phyloP scores from a whole-genome alignment of 2,329 filamentous ascomycete genomes.

The Fusarium dlaminii region DNA sequence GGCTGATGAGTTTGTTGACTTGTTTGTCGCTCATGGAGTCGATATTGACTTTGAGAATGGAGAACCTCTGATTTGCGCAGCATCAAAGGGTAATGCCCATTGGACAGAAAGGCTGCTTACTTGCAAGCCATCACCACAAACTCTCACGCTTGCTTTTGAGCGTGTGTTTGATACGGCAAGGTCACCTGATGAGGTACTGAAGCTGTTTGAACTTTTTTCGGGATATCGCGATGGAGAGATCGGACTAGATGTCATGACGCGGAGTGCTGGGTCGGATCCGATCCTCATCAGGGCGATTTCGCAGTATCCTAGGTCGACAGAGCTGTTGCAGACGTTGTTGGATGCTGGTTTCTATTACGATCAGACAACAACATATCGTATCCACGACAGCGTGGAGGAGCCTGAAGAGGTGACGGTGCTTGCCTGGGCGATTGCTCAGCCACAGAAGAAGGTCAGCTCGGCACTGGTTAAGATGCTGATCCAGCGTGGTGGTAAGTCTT shows the following conservation, averaged over 20 bases:
- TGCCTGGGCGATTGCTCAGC: constrained; percentile 69
- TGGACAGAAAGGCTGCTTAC: constrained; percentile 62
- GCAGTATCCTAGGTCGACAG: constrained; percentile 64
- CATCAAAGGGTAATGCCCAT: constrained; percentile 59
- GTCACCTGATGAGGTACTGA: constrained; percentile 60
- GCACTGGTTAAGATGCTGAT: constrained; percentile 66
- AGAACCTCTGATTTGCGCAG: constrained; percentile 63
- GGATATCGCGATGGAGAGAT: constrained; percentile 59
- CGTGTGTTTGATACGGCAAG: constrained; percentile 63
- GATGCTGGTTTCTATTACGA: constrained; percentile 70
- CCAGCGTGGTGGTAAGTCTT: constrained; percentile 51
- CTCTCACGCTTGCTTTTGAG: constrained; percentile 64
- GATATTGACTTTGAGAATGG: constrained; percentile 63
- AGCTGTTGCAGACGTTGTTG: constrained; percentile 62
- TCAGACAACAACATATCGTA: constrained; percentile 55
- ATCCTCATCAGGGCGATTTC: constrained; percentile 63
- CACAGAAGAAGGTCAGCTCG: constrained; percentile 70
- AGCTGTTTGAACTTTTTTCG: constrained; percentile 61
- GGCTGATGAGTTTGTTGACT: constrained; percentile 56
- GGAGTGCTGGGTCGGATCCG: constrained; percentile 54
- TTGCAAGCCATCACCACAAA: constrained; percentile 58
- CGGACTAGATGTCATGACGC: constrained; percentile 61
- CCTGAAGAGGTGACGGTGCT: constrained; percentile 66
- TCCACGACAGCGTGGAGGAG: constrained; percentile 58
- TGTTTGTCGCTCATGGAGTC: constrained; percentile 51